phyloP scores from a whole-genome alignment of 2,329 filamentous ascomycete genomes.

The Albifimbria verrucaria region DNA sequence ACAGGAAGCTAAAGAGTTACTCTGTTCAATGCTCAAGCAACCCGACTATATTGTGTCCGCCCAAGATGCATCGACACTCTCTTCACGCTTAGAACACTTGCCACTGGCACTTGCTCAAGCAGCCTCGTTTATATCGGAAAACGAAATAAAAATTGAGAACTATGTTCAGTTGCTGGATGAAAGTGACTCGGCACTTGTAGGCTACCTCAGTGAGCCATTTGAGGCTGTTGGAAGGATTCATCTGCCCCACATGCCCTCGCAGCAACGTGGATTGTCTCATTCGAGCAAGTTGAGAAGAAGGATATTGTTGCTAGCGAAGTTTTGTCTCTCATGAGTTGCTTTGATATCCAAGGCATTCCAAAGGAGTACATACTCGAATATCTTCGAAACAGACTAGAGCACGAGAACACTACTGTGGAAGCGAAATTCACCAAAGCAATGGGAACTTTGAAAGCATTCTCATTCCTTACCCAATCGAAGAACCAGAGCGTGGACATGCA shows the following conservation, averaged over 20 bases:
- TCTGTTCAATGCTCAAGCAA: slow-evolving; percentile 1
- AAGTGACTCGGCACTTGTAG: slow-evolving; percentile 10
- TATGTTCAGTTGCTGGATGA: slow-evolving; percentile 13
- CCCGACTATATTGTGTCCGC: background rate
- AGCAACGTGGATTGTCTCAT: slow-evolving; percentile 31
- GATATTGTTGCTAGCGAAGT: slow-evolving; percentile 21
- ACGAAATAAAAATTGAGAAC: slow-evolving; percentile 16
- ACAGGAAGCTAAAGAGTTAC: slow-evolving; percentile 4
- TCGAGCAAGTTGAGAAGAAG: slow-evolving; percentile 22
- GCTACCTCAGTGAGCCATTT: slow-evolving; percentile 26
- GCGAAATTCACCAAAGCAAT: slow-evolving; percentile 18
- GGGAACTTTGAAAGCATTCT: slow-evolving; percentile 21
- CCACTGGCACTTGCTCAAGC: slow-evolving; percentile 25
- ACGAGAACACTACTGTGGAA: slow-evolving; percentile 9
- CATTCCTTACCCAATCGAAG: slow-evolving; percentile 23
- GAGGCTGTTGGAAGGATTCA: slow-evolving; percentile 21
- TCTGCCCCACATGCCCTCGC: slow-evolving; percentile 22
- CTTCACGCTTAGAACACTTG: slow-evolving; percentile 15
- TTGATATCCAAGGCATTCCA: slow-evolving; percentile 6
- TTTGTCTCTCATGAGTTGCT: slow-evolving; percentile 24
- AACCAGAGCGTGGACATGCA: slow-evolving; percentile 23
- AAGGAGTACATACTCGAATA: background rate
- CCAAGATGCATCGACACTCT: background rate
- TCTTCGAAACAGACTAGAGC: background rate
- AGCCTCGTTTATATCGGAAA: slow-evolving; percentile 22